Conservation (phyloP, 2,329 filamentous ascomycete genomes). For the Cladosporium sp. region DNA sequence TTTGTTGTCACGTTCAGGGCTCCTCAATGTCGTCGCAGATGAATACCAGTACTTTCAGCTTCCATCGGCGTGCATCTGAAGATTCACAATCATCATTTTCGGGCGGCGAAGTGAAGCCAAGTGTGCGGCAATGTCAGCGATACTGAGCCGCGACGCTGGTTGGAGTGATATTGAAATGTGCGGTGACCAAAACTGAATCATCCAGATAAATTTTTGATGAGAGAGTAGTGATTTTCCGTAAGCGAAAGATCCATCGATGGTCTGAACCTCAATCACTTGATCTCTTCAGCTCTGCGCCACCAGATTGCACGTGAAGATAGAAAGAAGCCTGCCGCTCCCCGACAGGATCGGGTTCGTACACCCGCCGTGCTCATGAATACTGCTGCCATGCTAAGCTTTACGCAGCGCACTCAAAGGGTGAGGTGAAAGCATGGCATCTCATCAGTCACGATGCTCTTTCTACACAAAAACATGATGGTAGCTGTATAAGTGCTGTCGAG, state of each 20-base stretch:
- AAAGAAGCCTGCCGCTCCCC: background rate
- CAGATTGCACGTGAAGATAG: background rate
- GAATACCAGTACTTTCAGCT: background rate
- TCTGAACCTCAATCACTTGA: background rate
- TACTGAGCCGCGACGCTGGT: background rate
- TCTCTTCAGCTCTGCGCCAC: background rate
- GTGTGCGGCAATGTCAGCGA: background rate
- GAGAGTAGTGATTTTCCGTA: no score
- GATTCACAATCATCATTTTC: background rate
- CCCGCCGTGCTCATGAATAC: background rate
- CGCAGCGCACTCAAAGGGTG: background rate
- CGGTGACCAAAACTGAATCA: background rate
- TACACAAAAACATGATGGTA: no score
- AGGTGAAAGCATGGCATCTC: background rate
- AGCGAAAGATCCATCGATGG: background rate
- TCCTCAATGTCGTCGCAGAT: background rate
- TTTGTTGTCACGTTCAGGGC: background rate
- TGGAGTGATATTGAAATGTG: background rate
- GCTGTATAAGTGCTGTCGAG: no score
- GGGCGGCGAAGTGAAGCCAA: background rate
- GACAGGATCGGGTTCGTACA: background rate
- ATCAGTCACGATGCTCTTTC: background rate
- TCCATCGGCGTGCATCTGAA: background rate
- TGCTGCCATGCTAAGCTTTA: background rate
- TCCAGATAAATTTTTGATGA: background rate